Evolutionary conservation across 2,329 filamentous ascomycete genomes (phyloP).

Genomic region (Apiospora arundinis): DNA sequence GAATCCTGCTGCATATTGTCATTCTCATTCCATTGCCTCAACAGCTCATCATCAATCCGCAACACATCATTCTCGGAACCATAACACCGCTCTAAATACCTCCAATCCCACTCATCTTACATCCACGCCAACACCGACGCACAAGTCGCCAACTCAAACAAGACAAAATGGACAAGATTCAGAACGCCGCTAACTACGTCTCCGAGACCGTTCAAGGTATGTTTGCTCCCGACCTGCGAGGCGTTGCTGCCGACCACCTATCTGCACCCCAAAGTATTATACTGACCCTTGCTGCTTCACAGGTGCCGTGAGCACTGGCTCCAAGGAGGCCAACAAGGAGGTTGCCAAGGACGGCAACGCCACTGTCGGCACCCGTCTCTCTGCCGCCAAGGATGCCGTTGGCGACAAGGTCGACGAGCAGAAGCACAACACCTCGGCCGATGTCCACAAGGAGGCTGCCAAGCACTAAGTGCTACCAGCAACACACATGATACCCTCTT

Average conservation of each 20-base stretch:
- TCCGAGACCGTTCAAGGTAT: slow-evolving; percentile 65
- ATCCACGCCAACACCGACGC: background rate
- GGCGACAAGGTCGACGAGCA: slow-evolving; percentile 53
- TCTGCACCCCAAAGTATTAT: too few relatives aligned
- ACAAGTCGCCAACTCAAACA: background rate
- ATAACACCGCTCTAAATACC: too few relatives aligned
- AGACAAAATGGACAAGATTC: slow-evolving; percentile 57
- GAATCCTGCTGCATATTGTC: too few relatives aligned
- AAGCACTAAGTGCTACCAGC: slow-evolving; percentile 39
- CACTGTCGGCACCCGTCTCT: slow-evolving; percentile 55
- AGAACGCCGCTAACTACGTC: slow-evolving; percentile 73
- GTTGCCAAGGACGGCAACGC: slow-evolving; percentile 68
- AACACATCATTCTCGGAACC: too few relatives aligned
- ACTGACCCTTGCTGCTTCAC: slow-evolving; percentile 3
- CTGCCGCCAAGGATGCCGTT: slow-evolving; percentile 56
- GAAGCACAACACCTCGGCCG: slow-evolving; percentile 43
- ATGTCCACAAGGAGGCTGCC: slow-evolving; percentile 44
- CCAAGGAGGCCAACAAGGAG: slow-evolving; percentile 74
- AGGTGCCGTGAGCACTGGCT: slow-evolving; percentile 55
- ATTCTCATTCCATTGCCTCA: too few relatives aligned
- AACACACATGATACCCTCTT: background rate
- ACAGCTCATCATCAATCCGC: too few relatives aligned
- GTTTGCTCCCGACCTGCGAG: too few relatives aligned
- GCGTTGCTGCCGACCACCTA: too few relatives aligned
- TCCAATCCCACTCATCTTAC: too few relatives aligned